Percentiles rank a stretch among this genome's conserved stretches.
phyloP scores from a whole-genome alignment of 164 flowering plant species.

The Vitis riparia region DNA sequence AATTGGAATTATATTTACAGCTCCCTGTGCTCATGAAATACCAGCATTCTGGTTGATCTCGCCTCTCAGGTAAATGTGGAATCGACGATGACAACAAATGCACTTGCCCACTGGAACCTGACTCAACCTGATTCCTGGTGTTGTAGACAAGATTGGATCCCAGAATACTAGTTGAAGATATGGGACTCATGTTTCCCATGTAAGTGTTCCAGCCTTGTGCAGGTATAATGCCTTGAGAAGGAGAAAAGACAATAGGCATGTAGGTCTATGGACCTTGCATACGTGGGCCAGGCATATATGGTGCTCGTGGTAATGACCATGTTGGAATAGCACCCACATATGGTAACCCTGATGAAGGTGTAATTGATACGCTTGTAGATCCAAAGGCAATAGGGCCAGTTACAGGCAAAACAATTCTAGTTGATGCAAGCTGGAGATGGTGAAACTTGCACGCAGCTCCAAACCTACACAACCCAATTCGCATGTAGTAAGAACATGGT shows the following conservation, averaged over 20 bases:
- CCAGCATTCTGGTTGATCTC: slow-evolving; percentile 82
- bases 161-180: slow-evolving; percentile 33
- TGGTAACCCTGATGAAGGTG: slow-evolving; percentile 40
- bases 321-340: slow-evolving; percentile 46
- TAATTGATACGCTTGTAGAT: slow-evolving; percentile 32
- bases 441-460: slow-evolving; percentile 81
- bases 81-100: slow-evolving; percentile 24
- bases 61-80: slow-evolving; percentile 61
- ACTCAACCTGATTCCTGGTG: slow-evolving; percentile 37
- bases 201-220: slow-evolving; percentile 70
- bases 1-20: slow-evolving; percentile 78
- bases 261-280: slow-evolving; percentile 46
- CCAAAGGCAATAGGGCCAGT: slow-evolving; percentile 37
- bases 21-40: slow-evolving; percentile 72
- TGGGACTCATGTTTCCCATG: slow-evolving; percentile 38
- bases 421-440: slow-evolving; percentile 66
- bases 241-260: slow-evolving; percentile 56
- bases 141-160: slow-evolving; percentile 40
- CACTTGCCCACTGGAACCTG: slow-evolving; percentile 39
- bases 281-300: slow-evolving; percentile 46
- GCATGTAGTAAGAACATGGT: slow-evolving; percentile 65
- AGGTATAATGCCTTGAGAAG: slow-evolving; percentile 51
- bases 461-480: slow-evolving; percentile 70
- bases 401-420: slow-evolving; percentile 37
- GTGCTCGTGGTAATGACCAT: slow-evolving; percentile 51